Conservation (phyloP, 208 protist species). For the Acanthamoeba culbertsoni region DNA sequence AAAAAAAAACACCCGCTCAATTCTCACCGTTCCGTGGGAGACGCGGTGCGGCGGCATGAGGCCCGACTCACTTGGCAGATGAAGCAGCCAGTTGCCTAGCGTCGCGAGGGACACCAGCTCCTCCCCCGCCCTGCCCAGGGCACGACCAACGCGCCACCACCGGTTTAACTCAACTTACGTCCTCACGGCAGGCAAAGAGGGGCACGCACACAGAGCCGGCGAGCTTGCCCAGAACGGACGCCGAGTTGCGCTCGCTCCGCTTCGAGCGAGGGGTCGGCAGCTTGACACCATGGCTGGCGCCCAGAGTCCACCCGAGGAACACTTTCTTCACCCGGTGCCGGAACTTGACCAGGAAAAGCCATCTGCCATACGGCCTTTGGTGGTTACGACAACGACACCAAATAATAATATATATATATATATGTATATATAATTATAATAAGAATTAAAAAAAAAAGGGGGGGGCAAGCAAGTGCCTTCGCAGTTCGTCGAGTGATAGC, state of each 20-base stretch:
- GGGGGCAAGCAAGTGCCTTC: neutral
- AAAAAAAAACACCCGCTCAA: no score
- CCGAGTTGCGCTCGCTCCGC: neutral
- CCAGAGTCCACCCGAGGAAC: constrained; percentile 34
- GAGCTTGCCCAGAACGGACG: neutral
- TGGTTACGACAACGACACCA: neutral
- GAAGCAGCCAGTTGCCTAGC: constrained; percentile 40
- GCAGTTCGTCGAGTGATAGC: neutral
- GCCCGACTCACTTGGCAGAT: neutral
- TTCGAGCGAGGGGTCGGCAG: neutral
- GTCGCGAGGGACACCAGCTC: neutral
- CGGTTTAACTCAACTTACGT: neutral
- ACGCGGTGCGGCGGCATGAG: neutral
- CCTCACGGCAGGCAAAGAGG: neutral
- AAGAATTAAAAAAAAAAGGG: no score
- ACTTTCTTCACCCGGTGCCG: constrained; percentile 8
- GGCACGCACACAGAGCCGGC: neutral
- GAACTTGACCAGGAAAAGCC: neutral
- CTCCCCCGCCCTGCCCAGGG: neutral
- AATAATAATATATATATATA: neutral
- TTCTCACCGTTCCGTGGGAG: neutral
- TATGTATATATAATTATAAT: no score
- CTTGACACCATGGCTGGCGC: neutral
- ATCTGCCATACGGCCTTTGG: neutral
- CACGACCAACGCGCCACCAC: neutral